These are phyloP conservation scores for Flaveria trinervia DNA, from an alignment of 129 eudicot species.

Conservation along the genomic window DNA sequence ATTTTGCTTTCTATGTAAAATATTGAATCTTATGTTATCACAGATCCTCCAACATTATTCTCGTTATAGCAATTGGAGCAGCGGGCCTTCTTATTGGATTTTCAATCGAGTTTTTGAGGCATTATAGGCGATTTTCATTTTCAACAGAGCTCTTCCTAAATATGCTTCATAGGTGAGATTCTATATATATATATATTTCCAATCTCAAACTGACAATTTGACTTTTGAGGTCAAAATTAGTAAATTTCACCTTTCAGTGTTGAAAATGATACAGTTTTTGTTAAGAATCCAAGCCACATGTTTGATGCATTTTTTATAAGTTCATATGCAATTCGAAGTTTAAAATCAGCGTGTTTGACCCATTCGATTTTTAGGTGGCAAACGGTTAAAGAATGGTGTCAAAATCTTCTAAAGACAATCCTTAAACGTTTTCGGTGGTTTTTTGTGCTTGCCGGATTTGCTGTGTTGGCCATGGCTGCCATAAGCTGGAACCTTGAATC, in stretches of 20 bases:
- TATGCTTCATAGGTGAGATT: conserved; percentile 52
- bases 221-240: conserved; percentile 15
- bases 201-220: background rate
- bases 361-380: conserved; percentile 59
- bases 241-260: background rate
- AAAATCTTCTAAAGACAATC: conserved; percentile 47
- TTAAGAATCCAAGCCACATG: conserved; percentile 1
- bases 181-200: background rate
- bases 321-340: background rate
- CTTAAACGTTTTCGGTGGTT: conserved; percentile 78
- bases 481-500: conserved; percentile 80
- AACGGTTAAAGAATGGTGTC: conserved; percentile 51
- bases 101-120: conserved; percentile 61
- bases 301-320: background rate
- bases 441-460: conserved; percentile 66
- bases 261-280: background rate
- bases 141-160: conserved; percentile 49
- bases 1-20: background rate
- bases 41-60: conserved; percentile 78
- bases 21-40: conserved; percentile 7
- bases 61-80: conserved; percentile 81
- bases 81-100: conserved; percentile 71
- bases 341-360: background rate
- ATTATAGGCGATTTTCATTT: conserved; percentile 52
- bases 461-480: conserved; percentile 74